phyloP scores from a whole-genome alignment of 2,329 filamentous ascomycete species.

The Xylariaceae sp. region DNA sequence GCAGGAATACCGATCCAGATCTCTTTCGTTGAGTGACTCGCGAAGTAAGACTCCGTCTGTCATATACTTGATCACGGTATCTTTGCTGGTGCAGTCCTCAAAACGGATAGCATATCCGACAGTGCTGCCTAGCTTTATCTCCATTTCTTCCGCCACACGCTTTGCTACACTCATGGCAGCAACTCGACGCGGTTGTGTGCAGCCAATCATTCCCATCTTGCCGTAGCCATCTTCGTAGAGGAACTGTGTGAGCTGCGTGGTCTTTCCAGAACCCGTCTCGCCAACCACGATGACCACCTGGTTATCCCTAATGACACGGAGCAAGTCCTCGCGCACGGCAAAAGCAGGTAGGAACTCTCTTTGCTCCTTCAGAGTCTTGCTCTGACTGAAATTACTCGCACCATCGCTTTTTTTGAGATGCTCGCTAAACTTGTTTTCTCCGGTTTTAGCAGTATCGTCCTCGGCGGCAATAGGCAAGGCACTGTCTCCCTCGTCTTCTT shows the following conservation, averaged over 20 bases:
- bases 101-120: slow-evolving; percentile 98
- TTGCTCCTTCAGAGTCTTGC: slow-evolving; percentile 85
- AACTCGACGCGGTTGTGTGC: slow-evolving; percentile 92
- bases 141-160: slow-evolving; percentile 97
- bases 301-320: slow-evolving; percentile 91
- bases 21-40: slow-evolving; percentile 87
- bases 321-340: slow-evolving; percentile 87
- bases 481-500: slow-evolving; percentile 88
- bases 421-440: slow-evolving; percentile 77
- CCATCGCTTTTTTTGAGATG: slow-evolving; percentile 85
- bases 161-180: slow-evolving; percentile 99
- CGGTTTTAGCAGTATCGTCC: slow-evolving; percentile 57
- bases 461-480: slow-evolving; percentile 73
- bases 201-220: slow-evolving; percentile 84
- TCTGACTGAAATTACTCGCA: slow-evolving; percentile 88
- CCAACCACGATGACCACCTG: slow-evolving; percentile 96
- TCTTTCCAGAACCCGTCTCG: slow-evolving; percentile 96
- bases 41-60: slow-evolving; percentile 92
- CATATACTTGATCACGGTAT: slow-evolving; percentile 98
- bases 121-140: slow-evolving; percentile 77
- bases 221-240: slow-evolving; percentile 93
- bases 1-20: slow-evolving; percentile 93
- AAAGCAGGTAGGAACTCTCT: slow-evolving; percentile 92
- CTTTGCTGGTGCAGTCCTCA: slow-evolving; percentile 93
- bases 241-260: slow-evolving; percentile 95